Evolutionary conservation across 768 basidiomycete genomes (phyloP).

Genomic region (Rhizopogon roseolus): DNA sequence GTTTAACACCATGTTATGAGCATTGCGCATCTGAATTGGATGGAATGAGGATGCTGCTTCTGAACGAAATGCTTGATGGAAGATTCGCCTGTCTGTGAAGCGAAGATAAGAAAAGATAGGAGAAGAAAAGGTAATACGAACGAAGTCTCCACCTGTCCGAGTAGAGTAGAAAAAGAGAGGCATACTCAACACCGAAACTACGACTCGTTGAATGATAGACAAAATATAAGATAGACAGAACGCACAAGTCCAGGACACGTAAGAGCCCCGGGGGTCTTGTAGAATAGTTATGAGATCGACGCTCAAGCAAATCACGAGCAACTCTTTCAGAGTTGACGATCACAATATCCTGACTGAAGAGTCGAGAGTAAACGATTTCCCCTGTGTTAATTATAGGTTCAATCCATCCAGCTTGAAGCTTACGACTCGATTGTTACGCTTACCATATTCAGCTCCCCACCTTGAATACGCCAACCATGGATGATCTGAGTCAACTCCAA

Average conservation of each 20-base stretch:
- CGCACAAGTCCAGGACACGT: slow-evolving; percentile 16
- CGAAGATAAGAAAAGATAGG: neutral
- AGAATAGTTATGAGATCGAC: slow-evolving; percentile 18
- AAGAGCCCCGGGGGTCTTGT: slow-evolving; percentile 15
- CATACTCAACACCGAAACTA: slow-evolving; percentile 21
- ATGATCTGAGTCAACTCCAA: slow-evolving; percentile 10
- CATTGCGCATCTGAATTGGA: slow-evolving; percentile 30
- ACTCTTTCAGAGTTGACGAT: slow-evolving; percentile 21
- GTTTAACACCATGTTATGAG: slow-evolving; percentile 23
- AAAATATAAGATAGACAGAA: neutral
- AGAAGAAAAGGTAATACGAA: neutral
- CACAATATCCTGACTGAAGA: slow-evolving; percentile 19
- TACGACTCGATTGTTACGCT: neutral
- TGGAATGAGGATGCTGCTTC: slow-evolving; percentile 22
- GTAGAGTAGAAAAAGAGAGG: slow-evolving; percentile 19
- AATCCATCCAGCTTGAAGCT: neutral
- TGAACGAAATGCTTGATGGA: slow-evolving; percentile 32
- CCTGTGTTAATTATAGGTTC: slow-evolving; percentile 6
- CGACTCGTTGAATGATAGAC: neutral
- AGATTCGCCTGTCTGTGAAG: slow-evolving; percentile 19
- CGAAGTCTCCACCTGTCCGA: slow-evolving; percentile 24
- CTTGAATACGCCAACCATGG: slow-evolving; percentile 18
- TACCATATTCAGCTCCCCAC: slow-evolving; percentile 18
- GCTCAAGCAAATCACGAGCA: slow-evolving; percentile 18
- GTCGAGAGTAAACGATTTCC: slow-evolving; percentile 16